Percentiles rank a stretch among this genome's conserved stretches.
Evolutionary conservation across 140 eudicot genomes (phyloP).

Genomic region (Erigeron philadelphicus): DNA sequence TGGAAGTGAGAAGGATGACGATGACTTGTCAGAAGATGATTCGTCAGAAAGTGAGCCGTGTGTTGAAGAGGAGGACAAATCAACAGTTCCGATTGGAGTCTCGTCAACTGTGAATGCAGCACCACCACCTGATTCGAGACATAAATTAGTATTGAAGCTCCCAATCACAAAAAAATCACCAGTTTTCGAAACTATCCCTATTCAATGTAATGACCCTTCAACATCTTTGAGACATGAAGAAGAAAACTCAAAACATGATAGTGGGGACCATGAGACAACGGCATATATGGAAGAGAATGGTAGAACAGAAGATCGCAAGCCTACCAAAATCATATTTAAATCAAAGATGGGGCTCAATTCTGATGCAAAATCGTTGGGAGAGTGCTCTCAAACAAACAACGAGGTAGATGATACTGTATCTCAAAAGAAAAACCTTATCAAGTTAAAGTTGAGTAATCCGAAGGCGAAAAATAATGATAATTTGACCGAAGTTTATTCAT

Average conservation of each 20-base stretch:
- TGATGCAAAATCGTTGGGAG: constrained; percentile 22
- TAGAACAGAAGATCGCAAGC: constrained; percentile 20
- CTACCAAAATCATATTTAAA: constrained; percentile 49
- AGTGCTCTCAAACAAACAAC: constrained; percentile 27
- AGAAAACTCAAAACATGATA: constrained; percentile 34
- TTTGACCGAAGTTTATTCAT: constrained; percentile 32
- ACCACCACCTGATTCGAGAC: constrained; percentile 31
- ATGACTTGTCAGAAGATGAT: constrained; percentile 37
- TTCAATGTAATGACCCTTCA: constrained; percentile 23
- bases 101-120: constrained; percentile 24
- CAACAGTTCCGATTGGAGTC: constrained; percentile 12
- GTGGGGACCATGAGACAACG: constrained; percentile 24
- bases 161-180: constrained; percentile 37
- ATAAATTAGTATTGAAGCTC: constrained; percentile 55
- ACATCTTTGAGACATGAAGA: constrained; percentile 32
- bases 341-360: constrained; percentile 24
- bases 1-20: constrained; percentile 51
- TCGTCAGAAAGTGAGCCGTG: constrained; percentile 52
- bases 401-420: constrained; percentile 18
- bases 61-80: constrained; percentile 21
- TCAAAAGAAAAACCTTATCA: constrained; percentile 20
- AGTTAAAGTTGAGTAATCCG: constrained; percentile 24
- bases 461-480: constrained; percentile 23
- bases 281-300: constrained; percentile 27
- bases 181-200: constrained; percentile 28